Percentiles rank a stretch among this genome's conserved stretches.
Conservation (phyloP, 192 early-diverging fungal species). For the Backusella macrospora region DNA sequence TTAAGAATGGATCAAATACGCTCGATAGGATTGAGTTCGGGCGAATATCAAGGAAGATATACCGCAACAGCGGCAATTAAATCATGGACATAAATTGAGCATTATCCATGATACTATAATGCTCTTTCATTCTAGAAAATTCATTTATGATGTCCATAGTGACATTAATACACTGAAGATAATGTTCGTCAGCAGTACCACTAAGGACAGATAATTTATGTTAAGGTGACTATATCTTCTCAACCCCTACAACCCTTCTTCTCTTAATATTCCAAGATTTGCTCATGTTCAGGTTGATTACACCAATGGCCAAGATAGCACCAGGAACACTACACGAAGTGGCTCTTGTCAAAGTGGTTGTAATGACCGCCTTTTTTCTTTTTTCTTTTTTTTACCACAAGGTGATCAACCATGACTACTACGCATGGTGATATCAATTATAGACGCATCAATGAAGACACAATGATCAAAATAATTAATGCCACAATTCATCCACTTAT, state of each 20-base stretch:
- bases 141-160: conserved; percentile 9
- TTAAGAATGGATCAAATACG: conserved; percentile 31
- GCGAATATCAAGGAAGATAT: conserved; percentile 18
- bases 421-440: too few species aligned
- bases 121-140: conserved; percentile 22
- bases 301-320: not conserved
- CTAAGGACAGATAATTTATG: conserved; percentile 12
- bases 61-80: not conserved
- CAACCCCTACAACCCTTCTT: not conserved
- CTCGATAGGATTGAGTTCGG: conserved; percentile 23
- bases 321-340: not conserved
- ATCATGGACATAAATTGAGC: conserved; percentile 16
- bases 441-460: not conserved
- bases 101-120: conserved; percentile 36
- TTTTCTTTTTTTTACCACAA: too few species aligned
- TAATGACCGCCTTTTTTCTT: too few species aligned
- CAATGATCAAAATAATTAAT: not conserved
- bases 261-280: not conserved
- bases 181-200: not conserved
- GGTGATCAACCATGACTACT: too few species aligned
- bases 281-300: not conserved
- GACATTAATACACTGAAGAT: not conserved
- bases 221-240: not conserved
- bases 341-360: not conserved
- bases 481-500: not conserved